Evolutionary conservation across 169 alveolate species (phyloP), one percentile per base, ranked within the genome.

Genomic region (Plasmodium relictum): DNA sequence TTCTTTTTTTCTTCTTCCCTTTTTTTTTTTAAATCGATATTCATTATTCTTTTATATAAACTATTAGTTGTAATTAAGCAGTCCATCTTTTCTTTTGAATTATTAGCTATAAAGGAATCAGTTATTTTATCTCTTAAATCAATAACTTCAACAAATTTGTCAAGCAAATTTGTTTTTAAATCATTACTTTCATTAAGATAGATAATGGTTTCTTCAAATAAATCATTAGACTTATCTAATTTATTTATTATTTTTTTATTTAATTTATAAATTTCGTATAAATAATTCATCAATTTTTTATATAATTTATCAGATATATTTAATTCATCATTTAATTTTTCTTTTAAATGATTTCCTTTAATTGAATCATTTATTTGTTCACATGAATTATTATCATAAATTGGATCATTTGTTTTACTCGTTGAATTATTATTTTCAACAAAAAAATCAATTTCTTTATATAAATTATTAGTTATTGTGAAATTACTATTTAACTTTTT

Each of bases 1-100:
- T 62, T 70, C 61, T 86, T 22, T 48, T 61, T 86, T 50, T 86
- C 87, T 18, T 71, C 73, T 86, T 86, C 74, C 18, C 58, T 70
- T 2, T 86, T 86, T 59, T 61, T 72, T 71, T 86, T 72, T 42
- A 86, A 54, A 72, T 86, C 65, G 26, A 86, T 59, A 42, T 86
- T 63, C 76, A 59, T 63, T n/a, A 86, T 24, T 9, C 70, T 20
- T 37, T 44, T 86, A 61, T 86, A 72, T 26, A 71, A 31, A 31
- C 2, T 24, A 63, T 39, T 70, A 16, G 63, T 24, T 9, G 66
- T 41, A 63, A 78, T 45, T 18, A 63, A 24, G 52, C 18, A 37
- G 26, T 14, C 42, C 52, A 65, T 31, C n/a, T 26, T 68, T 66
- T 78, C 48, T 42, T 63, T 44, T 12, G 52, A 24, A 65, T 48